Base-by-base conservation (phyloP, 331 rosid species). In the Telfairia occidentalis region DNA sequence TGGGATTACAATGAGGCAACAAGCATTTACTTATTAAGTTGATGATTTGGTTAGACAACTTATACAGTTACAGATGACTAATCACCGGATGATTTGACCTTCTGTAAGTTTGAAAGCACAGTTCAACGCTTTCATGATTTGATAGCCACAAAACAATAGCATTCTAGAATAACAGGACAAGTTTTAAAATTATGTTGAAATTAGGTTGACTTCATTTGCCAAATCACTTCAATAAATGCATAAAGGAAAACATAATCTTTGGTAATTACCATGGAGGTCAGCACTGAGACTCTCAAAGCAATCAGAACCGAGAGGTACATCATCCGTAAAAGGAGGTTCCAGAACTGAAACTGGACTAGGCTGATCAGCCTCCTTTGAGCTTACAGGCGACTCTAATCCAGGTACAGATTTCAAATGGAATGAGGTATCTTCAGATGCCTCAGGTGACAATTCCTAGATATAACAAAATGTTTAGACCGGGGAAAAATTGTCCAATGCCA, bases 341-440 rank as follows among this genome's bases (percentile, higher is more conserved):
- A 95, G 84, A 78, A 95, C 93, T 71, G 99, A 95, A 85, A 92
- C 87, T 8, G 99, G 99, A 85, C 99, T 95, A 34, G 99, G 99
- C 73, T 92, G 99, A 73, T 95, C 96, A 82, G 88, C 87, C 71
- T 90, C 99, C 86, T 95, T 95, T 37, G 87, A 80, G 78, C 84
- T 77, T 24, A 78, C 78, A 24, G 86, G 82, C 57, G 98, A 85
- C 81, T 86, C 90, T 63, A 76, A 75, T 77, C 83, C 84, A 43
- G 86, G 82, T 13, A 64, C 67, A 40, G 89, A 78, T 59, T 81
- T 83, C 69, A 48, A 74, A 26, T 78, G 81, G 76, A 80, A 76
- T 50, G 90, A 82, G 78, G 77, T 75, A 72, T 85, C 90, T 57
- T 71, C 72, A 26, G 87, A 79, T 28, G 83, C 77, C 72, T 70